Conservation (phyloP, 2,329 filamentous ascomycete genomes). For the Calonectria montana region DNA sequence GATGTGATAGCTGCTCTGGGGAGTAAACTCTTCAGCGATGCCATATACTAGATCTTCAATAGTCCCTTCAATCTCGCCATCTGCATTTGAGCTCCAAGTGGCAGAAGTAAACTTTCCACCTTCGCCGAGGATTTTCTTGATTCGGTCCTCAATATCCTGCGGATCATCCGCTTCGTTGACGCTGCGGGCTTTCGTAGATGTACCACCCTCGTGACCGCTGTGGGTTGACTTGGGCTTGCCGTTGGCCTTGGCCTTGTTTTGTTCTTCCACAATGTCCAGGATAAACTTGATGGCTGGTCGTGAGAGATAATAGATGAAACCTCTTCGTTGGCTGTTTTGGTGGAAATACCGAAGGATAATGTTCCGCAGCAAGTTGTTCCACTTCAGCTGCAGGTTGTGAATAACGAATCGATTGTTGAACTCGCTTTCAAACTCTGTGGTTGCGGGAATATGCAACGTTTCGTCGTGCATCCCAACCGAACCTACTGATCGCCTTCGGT, state of each 20-base stretch:
- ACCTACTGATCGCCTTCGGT: conserved; percentile 48
- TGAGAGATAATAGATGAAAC: conserved; percentile 98
- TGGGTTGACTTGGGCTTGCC: conserved; percentile 46
- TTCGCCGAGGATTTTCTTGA: conserved; percentile 86
- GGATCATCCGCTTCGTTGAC: conserved; percentile 67
- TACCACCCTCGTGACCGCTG: conserved; percentile 41
- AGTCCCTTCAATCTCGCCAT: conserved; percentile 52
- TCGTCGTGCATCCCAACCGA: conserved; percentile 66
- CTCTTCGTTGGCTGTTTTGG: conserved; percentile 93
- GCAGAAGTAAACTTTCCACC: conserved; percentile 79
- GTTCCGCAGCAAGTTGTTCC: conserved; percentile 96
- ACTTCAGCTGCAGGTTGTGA: conserved; percentile 97
- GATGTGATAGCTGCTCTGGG: conserved; percentile 94
- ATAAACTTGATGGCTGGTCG: conserved; percentile 97
- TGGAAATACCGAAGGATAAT: conserved; percentile 98
- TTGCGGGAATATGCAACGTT: conserved; percentile 74
- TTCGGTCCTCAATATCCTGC: conserved; percentile 81
- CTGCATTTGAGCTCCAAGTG: conserved; percentile 47
- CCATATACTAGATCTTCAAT: conserved; percentile 76
- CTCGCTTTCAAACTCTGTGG: conserved; percentile 88
- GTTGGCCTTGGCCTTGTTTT: conserved; percentile 74
- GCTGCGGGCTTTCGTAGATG: conserved; percentile 52
- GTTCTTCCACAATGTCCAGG: conserved; percentile 95
- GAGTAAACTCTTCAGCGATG: conserved; percentile 87
- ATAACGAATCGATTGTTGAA: conserved; percentile 99